Percentiles rank a stretch among this genome's conserved stretches.
These are phyloP conservation scores for Trametes cinnabarina DNA, from an alignment of 768 basidiomycete species.

Conservation along the genomic window DNA sequence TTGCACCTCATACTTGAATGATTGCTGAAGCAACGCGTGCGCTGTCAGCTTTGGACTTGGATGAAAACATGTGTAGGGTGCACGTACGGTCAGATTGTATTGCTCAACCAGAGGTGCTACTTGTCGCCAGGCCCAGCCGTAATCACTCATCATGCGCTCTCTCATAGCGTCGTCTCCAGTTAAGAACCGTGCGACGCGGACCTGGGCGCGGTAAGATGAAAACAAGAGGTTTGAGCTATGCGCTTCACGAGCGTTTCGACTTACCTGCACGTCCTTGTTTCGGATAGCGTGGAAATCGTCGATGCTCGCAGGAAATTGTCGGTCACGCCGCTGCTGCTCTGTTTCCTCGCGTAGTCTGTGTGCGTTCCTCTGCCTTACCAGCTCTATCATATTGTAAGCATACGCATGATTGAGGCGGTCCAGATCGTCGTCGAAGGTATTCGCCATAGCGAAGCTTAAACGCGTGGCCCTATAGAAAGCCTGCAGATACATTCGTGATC, in stretches of 20 bases:
- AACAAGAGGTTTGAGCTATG: too few species aligned
- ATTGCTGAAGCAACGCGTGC: neutral
- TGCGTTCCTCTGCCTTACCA: slow-evolving; percentile 13
- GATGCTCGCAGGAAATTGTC: slow-evolving; percentile 33
- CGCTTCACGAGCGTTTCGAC: too few species aligned
- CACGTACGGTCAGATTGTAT: slow-evolving; percentile 43
- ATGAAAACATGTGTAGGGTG: too few species aligned
- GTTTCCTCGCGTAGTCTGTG: slow-evolving; percentile 23
- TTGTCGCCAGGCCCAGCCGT: slow-evolving; percentile 51
- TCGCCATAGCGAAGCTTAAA: neutral
- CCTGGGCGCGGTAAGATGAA: slow-evolving; percentile 20
- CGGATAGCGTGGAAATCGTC: slow-evolving; percentile 31
- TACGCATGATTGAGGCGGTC: slow-evolving; percentile 31
- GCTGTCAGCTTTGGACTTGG: neutral
- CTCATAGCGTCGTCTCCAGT: slow-evolving; percentile 26
- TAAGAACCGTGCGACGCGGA: slow-evolving; percentile 53
- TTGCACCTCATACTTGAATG: slow-evolving; percentile 10
- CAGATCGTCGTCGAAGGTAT: slow-evolving; percentile 13
- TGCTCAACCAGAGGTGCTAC: slow-evolving; percentile 42
- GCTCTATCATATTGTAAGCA: slow-evolving; percentile 25
- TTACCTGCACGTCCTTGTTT: slow-evolving; percentile 36
- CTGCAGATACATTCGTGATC: slow-evolving; percentile 1
- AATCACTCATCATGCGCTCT: slow-evolving; percentile 49
- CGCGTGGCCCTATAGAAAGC: slow-evolving; percentile 5
- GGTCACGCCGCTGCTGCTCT: slow-evolving; percentile 29